These are phyloP conservation scores for Populus hybrid DNA, from an alignment of 441 rosid species.

Conservation along the genomic window DNA sequence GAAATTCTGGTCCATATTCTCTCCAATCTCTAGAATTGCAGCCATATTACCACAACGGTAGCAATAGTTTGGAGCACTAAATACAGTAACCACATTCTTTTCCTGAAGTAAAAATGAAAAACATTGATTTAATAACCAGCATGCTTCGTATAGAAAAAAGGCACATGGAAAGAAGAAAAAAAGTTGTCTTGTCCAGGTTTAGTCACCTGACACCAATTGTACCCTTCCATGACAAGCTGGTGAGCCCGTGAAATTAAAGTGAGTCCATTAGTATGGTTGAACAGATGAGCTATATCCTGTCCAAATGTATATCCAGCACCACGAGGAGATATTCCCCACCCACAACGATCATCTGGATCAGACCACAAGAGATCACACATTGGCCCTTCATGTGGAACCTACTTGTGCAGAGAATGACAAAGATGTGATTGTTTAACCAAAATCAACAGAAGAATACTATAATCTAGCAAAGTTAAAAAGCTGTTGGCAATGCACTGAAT, in stretches of 20 bases:
- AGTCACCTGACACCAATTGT: conserved; percentile 93
- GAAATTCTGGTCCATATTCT: conserved; percentile 96
- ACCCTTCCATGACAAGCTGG: conserved; percentile 99
- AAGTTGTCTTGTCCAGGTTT: not conserved
- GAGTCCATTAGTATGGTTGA: conserved; percentile 91
- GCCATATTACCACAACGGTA: conserved; percentile 99
- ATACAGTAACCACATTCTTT: conserved; percentile 94
- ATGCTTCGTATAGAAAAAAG: not conserved
- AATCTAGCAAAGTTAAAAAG: not conserved
- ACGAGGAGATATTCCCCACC: conserved; percentile 99
- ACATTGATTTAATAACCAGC: not conserved
- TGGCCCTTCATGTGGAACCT: conserved; percentile 99
- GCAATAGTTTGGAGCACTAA: conserved; percentile 98
- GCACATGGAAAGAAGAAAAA: not conserved
- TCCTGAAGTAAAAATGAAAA: conserved; percentile 42
- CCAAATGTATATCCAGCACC: conserved; percentile 99
- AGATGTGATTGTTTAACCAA: not conserved
- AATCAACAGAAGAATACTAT: not conserved
- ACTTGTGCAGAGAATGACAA: not conserved
- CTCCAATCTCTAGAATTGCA: conserved; percentile 95
- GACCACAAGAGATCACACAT: conserved; percentile 99
- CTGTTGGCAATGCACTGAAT: not conserved
- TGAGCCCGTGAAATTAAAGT: conserved; percentile 93
- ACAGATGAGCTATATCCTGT: conserved; percentile 82
- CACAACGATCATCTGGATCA: conserved; percentile 98